Base-by-base conservation (phyloP, 306 rosid genomes). In the Vicia faba region DNA sequence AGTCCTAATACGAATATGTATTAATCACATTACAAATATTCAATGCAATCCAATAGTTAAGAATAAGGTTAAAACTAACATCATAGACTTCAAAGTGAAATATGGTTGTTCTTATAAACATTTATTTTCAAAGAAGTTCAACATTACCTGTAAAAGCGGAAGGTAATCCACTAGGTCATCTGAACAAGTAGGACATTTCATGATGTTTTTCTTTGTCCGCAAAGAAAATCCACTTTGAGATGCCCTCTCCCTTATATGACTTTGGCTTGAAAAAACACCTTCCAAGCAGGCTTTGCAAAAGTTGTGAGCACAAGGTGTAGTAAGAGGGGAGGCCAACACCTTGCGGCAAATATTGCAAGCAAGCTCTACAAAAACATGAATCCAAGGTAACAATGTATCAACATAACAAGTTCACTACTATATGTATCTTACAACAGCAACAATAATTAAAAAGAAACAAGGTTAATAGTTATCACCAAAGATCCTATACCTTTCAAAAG, bases 221-320 rank as follows among this genome's bases (percentile, higher is more conserved):
- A 26, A 26, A 26, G 29, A 2, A 33, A 33, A 33, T 33, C 38
- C 38, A 33, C 8, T 33, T 33, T 33, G 38, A 33, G 38, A 77
- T 26, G 29, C 29, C 29, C 29, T 26, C 29, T 26, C 29, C 29
- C 29, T 26, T 26, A 26, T 26, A 26, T 26, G 4, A 54, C 69
- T 81, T 79, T 81, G 72, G 5, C 86, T 87, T 16, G 57, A 72
- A 70, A 88, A 79, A 25, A 70, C 84, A 39, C 70, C 82, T 70
- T 85, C 85, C 71, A 88, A 72, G 66, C 95, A 85, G 8, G 62
- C 71, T 79, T 88, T 83, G 68, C 91, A 88, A 60, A 88, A 88
- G 72, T 85, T 85, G 68, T 83, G 91, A 18, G 79, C 87, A 25
- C 95, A 88, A 40, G 91, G 91, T 26, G 91, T 85, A 3, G 95